Conservation (phyloP, 2,329 filamentous ascomycete genomes). For the Hypocreales sp. region DNA sequence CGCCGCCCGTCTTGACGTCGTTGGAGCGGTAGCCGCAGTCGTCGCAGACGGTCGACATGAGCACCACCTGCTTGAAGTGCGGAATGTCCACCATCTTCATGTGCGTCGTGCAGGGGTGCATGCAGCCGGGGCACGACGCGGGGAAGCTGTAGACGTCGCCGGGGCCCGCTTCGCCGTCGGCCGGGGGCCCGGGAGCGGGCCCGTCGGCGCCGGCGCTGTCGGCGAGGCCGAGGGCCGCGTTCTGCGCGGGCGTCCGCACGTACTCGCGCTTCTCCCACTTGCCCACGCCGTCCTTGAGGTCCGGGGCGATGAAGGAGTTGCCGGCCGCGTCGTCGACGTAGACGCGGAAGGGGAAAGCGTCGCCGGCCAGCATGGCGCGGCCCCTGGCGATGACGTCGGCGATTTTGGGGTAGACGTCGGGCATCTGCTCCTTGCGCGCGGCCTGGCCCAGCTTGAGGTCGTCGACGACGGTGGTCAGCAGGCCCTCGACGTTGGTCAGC, state of each 20-base stretch:
- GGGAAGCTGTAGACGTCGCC: conserved; percentile 91
- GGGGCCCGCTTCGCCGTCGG: conserved; percentile 70
- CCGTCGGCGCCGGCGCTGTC: conserved; percentile 40
- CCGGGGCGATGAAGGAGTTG: conserved; percentile 92
- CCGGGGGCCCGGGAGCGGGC: conserved; percentile 31
- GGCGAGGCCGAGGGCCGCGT: conserved; percentile 66
- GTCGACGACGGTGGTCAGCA: conserved; percentile 62
- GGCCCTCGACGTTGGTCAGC: conserved; percentile 84
- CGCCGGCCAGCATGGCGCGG: conserved; percentile 61
- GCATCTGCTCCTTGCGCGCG: conserved; percentile 60
- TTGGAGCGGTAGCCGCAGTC: conserved; percentile 89
- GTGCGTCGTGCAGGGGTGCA: conserved; percentile 72
- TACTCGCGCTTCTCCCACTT: conserved; percentile 87
- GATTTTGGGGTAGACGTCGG: conserved; percentile 67
- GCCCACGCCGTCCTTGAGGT: conserved; percentile 60
- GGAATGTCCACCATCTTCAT: conserved; percentile 99
- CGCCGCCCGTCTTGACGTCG: conserved; percentile 94
- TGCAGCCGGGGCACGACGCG: conserved; percentile 81
- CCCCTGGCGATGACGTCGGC: conserved; percentile 60
- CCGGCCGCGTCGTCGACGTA: conserved; percentile 82
- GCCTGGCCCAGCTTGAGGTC: conserved; percentile 73
- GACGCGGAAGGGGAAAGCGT: conserved; percentile 74
- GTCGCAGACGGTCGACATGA: conserved; percentile 90
- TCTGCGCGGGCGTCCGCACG: conserved; percentile 68
- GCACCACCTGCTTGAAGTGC: conserved; percentile 90